A percentile compares a stretch with the other conserved stretches of the same genome.
These are phyloP conservation scores for Eleusine indica DNA, from an alignment of 176 grass and related monocot species.

Conservation along the genomic window DNA sequence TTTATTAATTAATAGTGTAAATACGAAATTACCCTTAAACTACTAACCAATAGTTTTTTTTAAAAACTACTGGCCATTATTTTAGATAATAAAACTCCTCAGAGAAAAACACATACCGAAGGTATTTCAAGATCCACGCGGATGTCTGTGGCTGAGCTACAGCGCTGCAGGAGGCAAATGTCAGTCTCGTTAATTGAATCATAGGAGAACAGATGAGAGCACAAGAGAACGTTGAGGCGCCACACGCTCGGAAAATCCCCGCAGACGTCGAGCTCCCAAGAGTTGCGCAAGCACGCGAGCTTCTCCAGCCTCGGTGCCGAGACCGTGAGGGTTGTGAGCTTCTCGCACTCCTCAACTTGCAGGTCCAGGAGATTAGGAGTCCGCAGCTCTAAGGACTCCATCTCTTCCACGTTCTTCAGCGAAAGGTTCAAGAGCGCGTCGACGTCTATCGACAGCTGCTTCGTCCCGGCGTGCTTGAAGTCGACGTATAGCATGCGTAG, in stretches of 20 bases:
- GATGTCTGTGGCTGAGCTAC: background rate
- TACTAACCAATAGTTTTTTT: too few species aligned
- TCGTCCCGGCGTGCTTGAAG: background rate
- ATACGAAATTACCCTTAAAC: too few species aligned
- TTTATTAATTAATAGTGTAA: too few species aligned
- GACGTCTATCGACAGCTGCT: background rate
- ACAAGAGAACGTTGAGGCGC: background rate
- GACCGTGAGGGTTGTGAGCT: background rate
- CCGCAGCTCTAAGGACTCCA: background rate
- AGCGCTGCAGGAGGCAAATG: background rate
- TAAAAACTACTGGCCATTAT: too few species aligned
- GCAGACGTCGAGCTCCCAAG: background rate
- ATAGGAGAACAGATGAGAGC: background rate
- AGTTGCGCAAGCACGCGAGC: background rate
- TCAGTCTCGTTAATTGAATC: background rate
- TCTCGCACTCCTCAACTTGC: fast-evolving
- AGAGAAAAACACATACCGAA: too few species aligned
- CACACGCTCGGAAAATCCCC: background rate
- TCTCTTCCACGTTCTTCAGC: fast-evolving
- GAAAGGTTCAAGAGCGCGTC: background rate
- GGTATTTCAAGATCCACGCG: background rate
- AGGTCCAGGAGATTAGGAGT: background rate
- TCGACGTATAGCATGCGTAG: background rate
- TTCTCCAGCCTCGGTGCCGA: slow-evolving; percentile 7
- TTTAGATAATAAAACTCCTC: too few species aligned